Percentiles rank a stretch among this genome's conserved stretches.
Evolutionary conservation across 1,139 yeast genomes (phyloP).

Genomic region (Candida tropicalis): DNA sequence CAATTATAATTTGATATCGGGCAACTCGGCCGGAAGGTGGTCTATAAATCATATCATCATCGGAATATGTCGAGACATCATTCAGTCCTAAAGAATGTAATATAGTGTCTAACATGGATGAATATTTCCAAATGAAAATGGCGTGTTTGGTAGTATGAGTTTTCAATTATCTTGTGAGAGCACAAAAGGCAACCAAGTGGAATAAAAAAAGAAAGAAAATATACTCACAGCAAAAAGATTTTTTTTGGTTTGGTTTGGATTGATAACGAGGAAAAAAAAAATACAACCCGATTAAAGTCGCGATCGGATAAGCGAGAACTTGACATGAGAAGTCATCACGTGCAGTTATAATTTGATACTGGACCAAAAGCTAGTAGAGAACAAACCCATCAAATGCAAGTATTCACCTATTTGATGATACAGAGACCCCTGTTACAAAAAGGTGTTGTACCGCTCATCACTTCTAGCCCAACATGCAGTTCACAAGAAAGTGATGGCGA

Average conservation of each 20-base stretch:
- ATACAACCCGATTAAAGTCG: too few species aligned
- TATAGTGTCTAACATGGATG: conserved; percentile 1
- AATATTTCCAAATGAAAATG: too few species aligned
- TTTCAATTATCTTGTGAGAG: neutral
- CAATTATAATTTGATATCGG: conserved; percentile 59
- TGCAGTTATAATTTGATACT: too few species aligned
- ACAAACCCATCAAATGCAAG: neutral
- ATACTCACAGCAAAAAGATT: neutral
- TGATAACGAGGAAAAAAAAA: neutral
- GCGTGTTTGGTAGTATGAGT: too few species aligned
- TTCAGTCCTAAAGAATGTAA: neutral
- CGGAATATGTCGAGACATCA: conserved; percentile 1
- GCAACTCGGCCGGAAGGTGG: conserved; percentile 41
- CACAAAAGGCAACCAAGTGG: neutral
- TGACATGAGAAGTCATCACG: too few species aligned
- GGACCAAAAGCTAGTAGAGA: too few species aligned
- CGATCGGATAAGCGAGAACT: too few species aligned
- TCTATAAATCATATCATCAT: conserved; percentile 17
- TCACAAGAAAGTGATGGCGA: neutral
- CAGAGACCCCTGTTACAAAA: neutral
- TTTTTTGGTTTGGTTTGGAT: neutral
- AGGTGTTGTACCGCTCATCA: neutral
- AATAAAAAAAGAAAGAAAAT: neutral
- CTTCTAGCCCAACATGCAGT: conserved; percentile 3
- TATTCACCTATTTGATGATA: neutral